Base-by-base conservation (phyloP, 495 filamentous ascomycete genomes). In the Talaromyces nanjingensis region DNA sequence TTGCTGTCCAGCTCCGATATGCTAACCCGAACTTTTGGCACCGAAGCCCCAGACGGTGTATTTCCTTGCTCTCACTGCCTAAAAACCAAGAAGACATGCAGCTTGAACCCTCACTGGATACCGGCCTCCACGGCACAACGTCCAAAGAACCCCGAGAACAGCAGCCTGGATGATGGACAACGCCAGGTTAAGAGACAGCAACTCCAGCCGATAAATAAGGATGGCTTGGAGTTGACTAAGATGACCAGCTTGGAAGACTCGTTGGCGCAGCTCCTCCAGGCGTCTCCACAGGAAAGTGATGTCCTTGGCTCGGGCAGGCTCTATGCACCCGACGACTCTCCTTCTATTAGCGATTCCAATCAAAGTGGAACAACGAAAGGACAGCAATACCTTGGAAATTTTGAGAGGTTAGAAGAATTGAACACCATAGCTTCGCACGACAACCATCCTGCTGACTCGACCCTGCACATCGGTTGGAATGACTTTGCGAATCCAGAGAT, bases 51-150 rank as follows among this genome's bases (percentile, higher is more conserved):
- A 8, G 53, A 27, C 53, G 18, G 53, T 29, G 29, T 49, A 53
- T 12, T 47, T 16, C 65, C 71, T 18, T 74, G 71, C 56, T 67
- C 68, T 37, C 72, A 74, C 63, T 74, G 71, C 62, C 34, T 62
- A 8, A 74, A 66, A 65, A 73, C 72, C 20, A 69, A 70, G 14
- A 74, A 74, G 60, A 58, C 47, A 6, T 74, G 72, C 64, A 74
- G 69, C 6, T 68, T 70, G 49, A 65, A 47, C 42, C 14, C 42
- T 47, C 42, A 73, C 24, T 73, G 72, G 71, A 66, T 67, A 20
- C 59, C 56, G 42, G 33, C 27, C 37, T 33, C 55, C 24, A 11
- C 31, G 62, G 62, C 37, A 47, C 8, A 64, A 31, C 53, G 18
- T 55, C 4, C 18, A 16, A 55, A 42, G 53, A 4, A 56, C 62